These are phyloP conservation scores for Cutaneotrichosporon mucoides DNA, from an alignment of 1,284 basidiomycete genomes.

Conservation along the genomic window DNA sequence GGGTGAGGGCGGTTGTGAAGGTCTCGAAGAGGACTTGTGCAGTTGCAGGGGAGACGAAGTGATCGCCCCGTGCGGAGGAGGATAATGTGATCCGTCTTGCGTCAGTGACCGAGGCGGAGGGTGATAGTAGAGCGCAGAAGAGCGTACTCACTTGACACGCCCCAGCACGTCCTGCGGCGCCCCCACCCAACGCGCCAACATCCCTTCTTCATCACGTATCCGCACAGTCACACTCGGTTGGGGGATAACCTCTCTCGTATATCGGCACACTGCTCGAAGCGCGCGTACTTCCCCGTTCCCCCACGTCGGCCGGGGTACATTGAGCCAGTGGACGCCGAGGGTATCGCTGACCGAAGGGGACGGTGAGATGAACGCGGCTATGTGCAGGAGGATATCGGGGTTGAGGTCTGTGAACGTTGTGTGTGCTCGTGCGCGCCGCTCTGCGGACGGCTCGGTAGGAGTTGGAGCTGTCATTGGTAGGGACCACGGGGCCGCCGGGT, in stretches of 20 bases:
- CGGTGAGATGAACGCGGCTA: not conserved
- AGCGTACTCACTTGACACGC: not conserved
- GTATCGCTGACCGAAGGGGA: not conserved
- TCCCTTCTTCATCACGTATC: not conserved
- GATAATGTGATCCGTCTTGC: not conserved
- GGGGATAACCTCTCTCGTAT: not conserved
- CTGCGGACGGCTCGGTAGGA: not conserved
- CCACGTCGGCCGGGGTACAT: not conserved
- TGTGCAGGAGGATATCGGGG: conserved; percentile 8
- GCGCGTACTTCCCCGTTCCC: not conserved
- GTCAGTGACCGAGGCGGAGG: not conserved
- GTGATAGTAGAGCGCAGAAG: too few species aligned
- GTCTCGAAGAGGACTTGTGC: not conserved
- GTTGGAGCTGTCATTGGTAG: too few species aligned
- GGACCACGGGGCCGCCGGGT: too few species aligned
- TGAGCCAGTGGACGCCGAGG: not conserved
- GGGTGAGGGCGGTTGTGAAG: not conserved
- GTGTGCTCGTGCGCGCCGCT: not conserved
- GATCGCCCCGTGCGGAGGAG: not conserved
- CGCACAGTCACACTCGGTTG: not conserved
- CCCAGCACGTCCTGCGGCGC: conserved; percentile 3
- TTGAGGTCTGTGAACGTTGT: conserved; percentile 9
- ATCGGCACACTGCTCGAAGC: conserved; percentile 1
- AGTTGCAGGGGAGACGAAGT: not conserved
- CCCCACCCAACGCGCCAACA: not conserved